phyloP scores from a whole-genome alignment of 1,284 basidiomycete genomes.

The Tylopilus orsonianus region DNA sequence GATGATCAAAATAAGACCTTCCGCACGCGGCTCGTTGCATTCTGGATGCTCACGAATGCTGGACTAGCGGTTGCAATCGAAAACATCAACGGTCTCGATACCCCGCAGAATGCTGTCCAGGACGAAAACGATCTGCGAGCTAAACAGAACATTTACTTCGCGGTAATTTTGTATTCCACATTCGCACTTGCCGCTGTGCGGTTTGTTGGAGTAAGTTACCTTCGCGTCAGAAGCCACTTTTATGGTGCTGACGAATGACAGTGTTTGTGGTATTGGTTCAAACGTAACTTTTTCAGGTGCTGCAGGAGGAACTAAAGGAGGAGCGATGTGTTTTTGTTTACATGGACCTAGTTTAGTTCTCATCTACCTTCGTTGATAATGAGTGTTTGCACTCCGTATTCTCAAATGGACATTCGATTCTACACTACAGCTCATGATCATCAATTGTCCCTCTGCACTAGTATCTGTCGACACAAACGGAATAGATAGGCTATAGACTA shows the following conservation, averaged over 20 bases:
- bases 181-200: conserved; percentile 81
- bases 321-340: conserved; percentile 16
- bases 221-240: neutral
- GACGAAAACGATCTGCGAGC: conserved; percentile 49
- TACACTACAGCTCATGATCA: conserved; percentile 22
- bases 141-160: conserved; percentile 81
- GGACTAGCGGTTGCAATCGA: conserved; percentile 80
- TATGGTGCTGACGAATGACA: conserved; percentile 33
- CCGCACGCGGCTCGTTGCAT: conserved; percentile 83
- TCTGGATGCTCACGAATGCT: conserved; percentile 87
- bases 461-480: conserved; percentile 24
- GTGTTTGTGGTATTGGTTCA: conserved; percentile 84
- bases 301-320: conserved; percentile 65
- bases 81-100: conserved; percentile 77
- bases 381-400: conserved; percentile 17
- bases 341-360: conserved; percentile 30
- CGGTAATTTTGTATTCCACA: conserved; percentile 86
- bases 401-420: conserved; percentile 27
- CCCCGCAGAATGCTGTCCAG: conserved; percentile 38
- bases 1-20: conserved; percentile 94
- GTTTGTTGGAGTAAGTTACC: conserved; percentile 73
- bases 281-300: conserved; percentile 78
- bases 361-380: conserved; percentile 37
- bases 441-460: conserved; percentile 14
- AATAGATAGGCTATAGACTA: conserved; percentile 30